A percentile compares a stretch with the other conserved stretches of the same genome.
phyloP scores from a whole-genome alignment of 257 asterid species.

The Petrea volubilis region DNA sequence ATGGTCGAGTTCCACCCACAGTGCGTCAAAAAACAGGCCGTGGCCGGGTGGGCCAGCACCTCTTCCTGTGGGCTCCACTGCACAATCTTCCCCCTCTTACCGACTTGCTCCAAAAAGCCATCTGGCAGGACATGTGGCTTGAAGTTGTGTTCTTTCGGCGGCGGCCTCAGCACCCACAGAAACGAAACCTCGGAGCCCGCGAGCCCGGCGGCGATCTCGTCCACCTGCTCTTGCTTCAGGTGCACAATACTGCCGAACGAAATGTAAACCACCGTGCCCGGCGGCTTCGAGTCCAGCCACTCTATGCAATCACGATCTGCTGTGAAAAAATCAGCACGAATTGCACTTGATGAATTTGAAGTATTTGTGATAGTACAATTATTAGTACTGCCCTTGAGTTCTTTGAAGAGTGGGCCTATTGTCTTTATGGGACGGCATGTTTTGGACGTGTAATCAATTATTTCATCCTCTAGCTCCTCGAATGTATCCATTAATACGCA shows the following conservation, averaged over 20 bases:
- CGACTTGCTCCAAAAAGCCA: constrained; percentile 52
- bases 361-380: background rate
- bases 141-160: background rate
- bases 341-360: background rate
- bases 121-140: constrained; percentile 50
- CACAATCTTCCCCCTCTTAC: constrained; percentile 57
- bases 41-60: constrained; percentile 69
- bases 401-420: constrained; percentile 65
- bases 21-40: constrained; percentile 74
- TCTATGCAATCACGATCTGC: constrained; percentile 45
- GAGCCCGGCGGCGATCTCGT: constrained; percentile 69
- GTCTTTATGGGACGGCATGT: constrained; percentile 50
- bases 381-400: background rate
- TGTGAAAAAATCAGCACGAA: constrained; percentile 45
- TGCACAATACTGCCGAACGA: constrained; percentile 74
- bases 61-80: constrained; percentile 78
- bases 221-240: constrained; percentile 62
- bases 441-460: constrained; percentile 41
- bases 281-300: constrained; percentile 60
- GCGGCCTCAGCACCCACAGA: constrained; percentile 70
- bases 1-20: constrained; percentile 91
- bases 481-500: constrained; percentile 73
- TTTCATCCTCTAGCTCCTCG: constrained; percentile 51
- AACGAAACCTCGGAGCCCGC: constrained; percentile 46
- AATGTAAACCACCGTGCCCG: constrained; percentile 63